Conservation (phyloP, 2,329 filamentous ascomycete genomes). For the Elsinoe batatas region DNA sequence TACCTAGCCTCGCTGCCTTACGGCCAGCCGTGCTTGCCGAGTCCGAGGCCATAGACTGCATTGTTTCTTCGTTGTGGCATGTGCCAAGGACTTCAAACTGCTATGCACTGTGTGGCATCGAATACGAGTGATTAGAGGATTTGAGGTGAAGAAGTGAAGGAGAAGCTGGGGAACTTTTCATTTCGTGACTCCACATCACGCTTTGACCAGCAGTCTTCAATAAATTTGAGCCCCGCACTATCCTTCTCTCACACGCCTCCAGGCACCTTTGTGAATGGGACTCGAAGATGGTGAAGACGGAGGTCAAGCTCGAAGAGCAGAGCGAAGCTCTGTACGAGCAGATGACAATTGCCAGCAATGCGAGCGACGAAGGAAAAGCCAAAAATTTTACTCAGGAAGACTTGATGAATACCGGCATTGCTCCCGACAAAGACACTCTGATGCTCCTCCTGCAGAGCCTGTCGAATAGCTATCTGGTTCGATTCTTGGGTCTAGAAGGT, state of each 20-base stretch:
- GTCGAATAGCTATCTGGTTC: conserved; percentile 23
- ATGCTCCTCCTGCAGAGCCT: conserved; percentile 26
- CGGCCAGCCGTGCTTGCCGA: no score
- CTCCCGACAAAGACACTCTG: conserved; percentile 19
- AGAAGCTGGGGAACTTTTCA: not conserved
- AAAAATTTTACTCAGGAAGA: conserved; percentile 26
- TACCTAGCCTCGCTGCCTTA: no score
- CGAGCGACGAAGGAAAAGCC: conserved; percentile 23
- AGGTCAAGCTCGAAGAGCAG: conserved; percentile 18
- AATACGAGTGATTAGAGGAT: no score
- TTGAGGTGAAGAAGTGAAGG: not conserved
- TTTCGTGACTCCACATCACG: no score
- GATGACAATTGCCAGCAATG: conserved; percentile 17
- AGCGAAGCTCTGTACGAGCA: conserved; percentile 24
- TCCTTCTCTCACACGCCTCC: not conserved
- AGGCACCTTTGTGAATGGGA: not conserved
- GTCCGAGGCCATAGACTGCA: no score
- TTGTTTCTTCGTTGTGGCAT: no score
- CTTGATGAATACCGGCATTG: conserved; percentile 20
- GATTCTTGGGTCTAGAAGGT: conserved; percentile 22
- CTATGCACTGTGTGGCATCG: no score
- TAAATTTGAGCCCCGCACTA: not conserved
- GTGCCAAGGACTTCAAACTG: no score
- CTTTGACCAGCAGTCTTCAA: not conserved
- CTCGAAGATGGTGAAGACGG: not conserved